Evolutionary conservation across 2,329 filamentous ascomycete species (phyloP).

Genomic region (Nemania bipapillata): DNA sequence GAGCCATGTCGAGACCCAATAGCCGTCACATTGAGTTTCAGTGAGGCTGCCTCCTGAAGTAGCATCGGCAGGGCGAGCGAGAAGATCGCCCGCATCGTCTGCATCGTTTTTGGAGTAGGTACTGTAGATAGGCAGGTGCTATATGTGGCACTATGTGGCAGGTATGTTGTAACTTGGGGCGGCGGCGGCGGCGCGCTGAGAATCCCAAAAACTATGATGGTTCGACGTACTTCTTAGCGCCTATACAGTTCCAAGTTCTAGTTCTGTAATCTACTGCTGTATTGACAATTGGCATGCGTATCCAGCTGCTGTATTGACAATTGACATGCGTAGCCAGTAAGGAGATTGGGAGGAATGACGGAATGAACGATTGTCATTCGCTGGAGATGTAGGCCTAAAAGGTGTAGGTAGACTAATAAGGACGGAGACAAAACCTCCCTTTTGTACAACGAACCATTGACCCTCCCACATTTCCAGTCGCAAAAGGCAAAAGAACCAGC

Average conservation of each 20-base stretch:
- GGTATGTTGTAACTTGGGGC: too few species aligned
- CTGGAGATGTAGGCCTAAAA: background rate
- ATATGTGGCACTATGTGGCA: background rate
- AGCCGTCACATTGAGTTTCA: constrained; percentile 55
- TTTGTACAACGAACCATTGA: constrained; percentile 22
- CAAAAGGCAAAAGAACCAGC: background rate
- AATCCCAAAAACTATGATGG: too few species aligned
- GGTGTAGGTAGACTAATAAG: constrained; percentile 1
- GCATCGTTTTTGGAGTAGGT: background rate
- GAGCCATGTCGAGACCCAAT: constrained; percentile 51
- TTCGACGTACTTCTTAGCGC: too few species aligned
- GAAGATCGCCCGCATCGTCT: constrained; percentile 16
- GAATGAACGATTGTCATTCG: constrained; percentile 7
- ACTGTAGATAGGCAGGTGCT: background rate
- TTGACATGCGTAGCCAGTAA: too few species aligned
- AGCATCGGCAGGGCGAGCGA: constrained; percentile 14
- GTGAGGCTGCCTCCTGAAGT: constrained; percentile 15
- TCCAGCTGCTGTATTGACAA: too few species aligned
- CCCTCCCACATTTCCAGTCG: background rate
- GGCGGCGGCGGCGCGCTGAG: too few species aligned
- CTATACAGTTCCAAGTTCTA: too few species aligned
- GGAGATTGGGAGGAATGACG: too few species aligned
- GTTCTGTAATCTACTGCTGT: too few species aligned
- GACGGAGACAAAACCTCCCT: constrained; percentile 10
- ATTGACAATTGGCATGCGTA: too few species aligned